phyloP scores from a whole-genome alignment of 2,329 filamentous ascomycete species.

The Coniella vitis region DNA sequence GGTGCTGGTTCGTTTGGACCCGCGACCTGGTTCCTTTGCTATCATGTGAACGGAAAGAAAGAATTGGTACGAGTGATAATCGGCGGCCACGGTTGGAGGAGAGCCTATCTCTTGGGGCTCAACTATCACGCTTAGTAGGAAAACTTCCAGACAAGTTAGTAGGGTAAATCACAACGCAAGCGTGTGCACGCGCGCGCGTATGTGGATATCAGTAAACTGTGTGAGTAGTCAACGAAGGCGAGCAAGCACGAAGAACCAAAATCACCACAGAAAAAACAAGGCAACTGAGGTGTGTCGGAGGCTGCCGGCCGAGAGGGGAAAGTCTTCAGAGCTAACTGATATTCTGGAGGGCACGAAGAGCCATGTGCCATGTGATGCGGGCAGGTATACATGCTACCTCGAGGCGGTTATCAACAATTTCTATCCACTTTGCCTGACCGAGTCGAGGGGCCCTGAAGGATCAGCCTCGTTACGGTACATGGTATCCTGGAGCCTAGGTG shows the following conservation, averaged over 20 bases:
- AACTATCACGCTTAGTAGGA: slow-evolving; percentile 8
- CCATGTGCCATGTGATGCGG: neutral
- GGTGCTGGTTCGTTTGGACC: slow-evolving; percentile 6
- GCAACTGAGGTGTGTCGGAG: neutral
- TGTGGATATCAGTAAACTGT: neutral
- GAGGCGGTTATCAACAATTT: neutral
- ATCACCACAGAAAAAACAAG: neutral
- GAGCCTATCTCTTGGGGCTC: neutral
- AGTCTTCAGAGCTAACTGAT: neutral
- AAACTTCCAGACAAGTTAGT: neutral
- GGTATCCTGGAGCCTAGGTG: slow-evolving; percentile 14
- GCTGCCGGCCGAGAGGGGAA: neutral
- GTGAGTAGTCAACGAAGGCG: too few species aligned
- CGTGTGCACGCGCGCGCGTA: neutral
- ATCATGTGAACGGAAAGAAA: neutral
- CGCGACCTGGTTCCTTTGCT: neutral
- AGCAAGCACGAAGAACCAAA: too few species aligned
- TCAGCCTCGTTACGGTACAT: slow-evolving; percentile 15
- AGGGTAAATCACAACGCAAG: slow-evolving; percentile 1
- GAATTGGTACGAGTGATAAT: slow-evolving; percentile 4
- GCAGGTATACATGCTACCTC: neutral
- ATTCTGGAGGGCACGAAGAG: neutral
- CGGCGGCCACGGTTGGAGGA: neutral
- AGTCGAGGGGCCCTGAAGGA: slow-evolving; percentile 13
- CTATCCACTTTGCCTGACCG: slow-evolving; percentile 5